A percentile compares a stretch with the other conserved stretches of the same genome.
Conservation (phyloP, 2,329 filamentous ascomycete genomes). For the Orbilia brochopaga region DNA sequence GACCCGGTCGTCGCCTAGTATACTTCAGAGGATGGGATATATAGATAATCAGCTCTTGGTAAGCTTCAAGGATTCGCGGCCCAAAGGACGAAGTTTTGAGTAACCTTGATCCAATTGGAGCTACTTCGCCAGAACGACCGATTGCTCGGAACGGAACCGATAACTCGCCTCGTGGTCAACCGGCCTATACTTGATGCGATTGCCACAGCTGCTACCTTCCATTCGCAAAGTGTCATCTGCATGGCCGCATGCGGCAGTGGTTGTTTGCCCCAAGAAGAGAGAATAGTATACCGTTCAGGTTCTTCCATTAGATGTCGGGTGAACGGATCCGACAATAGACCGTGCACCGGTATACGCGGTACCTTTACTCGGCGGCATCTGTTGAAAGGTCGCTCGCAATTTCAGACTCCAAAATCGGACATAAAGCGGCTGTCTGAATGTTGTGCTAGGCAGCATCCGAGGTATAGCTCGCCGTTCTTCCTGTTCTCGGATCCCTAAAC, state of each 20-base stretch:
- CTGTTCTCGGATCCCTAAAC: too few species aligned
- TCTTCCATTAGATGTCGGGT: not conserved
- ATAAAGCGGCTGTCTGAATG: too few species aligned
- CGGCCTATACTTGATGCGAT: not conserved
- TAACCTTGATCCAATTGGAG: too few species aligned
- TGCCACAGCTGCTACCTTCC: constrained; percentile 1
- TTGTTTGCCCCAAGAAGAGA: not conserved
- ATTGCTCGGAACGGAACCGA: not conserved
- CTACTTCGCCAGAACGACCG: not conserved
- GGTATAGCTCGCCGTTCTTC: too few species aligned
- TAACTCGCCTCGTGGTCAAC: not conserved
- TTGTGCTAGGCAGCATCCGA: too few species aligned
- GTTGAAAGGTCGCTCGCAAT: not conserved
- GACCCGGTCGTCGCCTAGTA: too few species aligned
- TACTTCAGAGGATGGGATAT: too few species aligned
- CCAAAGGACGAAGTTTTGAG: too few species aligned
- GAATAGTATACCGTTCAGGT: not conserved
- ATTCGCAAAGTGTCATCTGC: not conserved
- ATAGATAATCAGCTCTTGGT: too few species aligned
- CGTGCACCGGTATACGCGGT: not conserved
- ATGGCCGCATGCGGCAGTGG: not conserved
- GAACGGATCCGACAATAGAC: not conserved
- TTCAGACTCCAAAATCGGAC: not conserved
- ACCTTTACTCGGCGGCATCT: not conserved
- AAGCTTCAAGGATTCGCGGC: too few species aligned